These are phyloP conservation scores for Lactarius tabidus DNA, from an alignment of 768 basidiomycete genomes.

Conservation along the genomic window DNA sequence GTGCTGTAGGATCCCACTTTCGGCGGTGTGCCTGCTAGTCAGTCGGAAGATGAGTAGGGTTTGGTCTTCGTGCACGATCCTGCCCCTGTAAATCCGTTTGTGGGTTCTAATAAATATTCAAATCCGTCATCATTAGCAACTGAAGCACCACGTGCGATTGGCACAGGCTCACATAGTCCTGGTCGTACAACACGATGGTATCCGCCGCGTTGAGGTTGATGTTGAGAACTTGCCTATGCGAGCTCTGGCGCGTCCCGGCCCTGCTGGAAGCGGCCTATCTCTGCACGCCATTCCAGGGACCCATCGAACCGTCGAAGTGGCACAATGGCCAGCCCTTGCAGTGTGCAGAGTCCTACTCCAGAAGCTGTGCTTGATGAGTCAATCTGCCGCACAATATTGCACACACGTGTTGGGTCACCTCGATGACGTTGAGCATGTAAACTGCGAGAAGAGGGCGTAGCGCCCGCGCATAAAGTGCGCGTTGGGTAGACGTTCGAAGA, in stretches of 20 bases:
- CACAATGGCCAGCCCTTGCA: conserved; percentile 81
- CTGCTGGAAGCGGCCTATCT: conserved; percentile 83
- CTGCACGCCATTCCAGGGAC: conserved; percentile 76
- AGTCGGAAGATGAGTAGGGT: conserved; percentile 86
- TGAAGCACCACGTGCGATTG: conserved; percentile 13
- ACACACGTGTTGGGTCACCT: conserved; percentile 44
- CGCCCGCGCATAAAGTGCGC: conserved; percentile 77
- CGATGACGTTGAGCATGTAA: conserved; percentile 95
- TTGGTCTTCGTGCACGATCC: conserved; percentile 88
- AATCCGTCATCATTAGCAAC: neutral
- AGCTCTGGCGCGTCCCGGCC: conserved; percentile 62
- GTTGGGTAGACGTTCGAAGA: conserved; percentile 81
- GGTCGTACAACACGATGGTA: conserved; percentile 92
- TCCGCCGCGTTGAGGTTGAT: conserved; percentile 80
- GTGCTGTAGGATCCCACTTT: conserved; percentile 87
- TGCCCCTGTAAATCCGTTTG: conserved; percentile 97
- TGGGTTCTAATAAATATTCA: conserved; percentile 76
- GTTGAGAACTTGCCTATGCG: conserved; percentile 74
- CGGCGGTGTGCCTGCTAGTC: conserved; percentile 83
- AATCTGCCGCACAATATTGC: conserved; percentile 7
- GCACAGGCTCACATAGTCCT: conserved; percentile 55
- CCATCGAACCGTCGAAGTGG: conserved; percentile 87
- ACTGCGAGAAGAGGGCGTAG: conserved; percentile 89
- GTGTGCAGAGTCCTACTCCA: conserved; percentile 87
- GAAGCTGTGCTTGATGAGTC: neutral